A percentile compares a stretch with the other conserved stretches of the same genome.
Conservation (phyloP, 1,139 yeast species). For the Kurtzmaniella quercitrusa region DNA sequence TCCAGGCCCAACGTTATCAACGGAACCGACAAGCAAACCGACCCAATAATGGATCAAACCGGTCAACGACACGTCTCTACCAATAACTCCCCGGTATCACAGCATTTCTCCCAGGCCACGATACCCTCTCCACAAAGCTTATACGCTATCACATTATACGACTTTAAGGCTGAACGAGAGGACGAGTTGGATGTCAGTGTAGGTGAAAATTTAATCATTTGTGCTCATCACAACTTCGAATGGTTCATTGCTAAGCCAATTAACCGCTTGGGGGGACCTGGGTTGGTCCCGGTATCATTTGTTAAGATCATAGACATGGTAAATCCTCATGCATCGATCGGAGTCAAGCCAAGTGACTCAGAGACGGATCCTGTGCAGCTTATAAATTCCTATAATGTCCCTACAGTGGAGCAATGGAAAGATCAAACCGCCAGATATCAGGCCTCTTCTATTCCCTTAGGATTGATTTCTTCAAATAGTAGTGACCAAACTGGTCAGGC, state of each 20-base stretch:
- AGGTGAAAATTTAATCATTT: conserved; percentile 86
- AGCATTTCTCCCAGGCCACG: conserved; percentile 10
- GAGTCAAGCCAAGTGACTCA: conserved; percentile 21
- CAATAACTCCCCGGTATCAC: conserved; percentile 1
- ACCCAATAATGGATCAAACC: conserved; percentile 6
- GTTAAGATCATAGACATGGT: conserved; percentile 81
- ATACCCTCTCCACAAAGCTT: conserved; percentile 26
- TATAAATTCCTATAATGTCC: conserved; percentile 64
- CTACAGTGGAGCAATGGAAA: conserved; percentile 96
- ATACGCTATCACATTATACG: conserved; percentile 57
- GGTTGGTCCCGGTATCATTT: conserved; percentile 87
- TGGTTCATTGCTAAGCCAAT: conserved; percentile 98
- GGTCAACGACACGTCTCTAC: background rate
- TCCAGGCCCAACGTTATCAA: conserved; percentile 31
- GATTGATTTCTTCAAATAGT: conserved; percentile 33
- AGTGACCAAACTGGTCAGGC: background rate
- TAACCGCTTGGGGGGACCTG: conserved; percentile 94
- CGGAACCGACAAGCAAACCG: background rate
- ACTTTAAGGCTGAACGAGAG: conserved; percentile 81
- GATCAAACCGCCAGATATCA: conserved; percentile 85
- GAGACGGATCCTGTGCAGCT: conserved; percentile 28
- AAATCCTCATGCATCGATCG: conserved; percentile 19
- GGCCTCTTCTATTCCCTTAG: conserved; percentile 83
- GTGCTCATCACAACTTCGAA: conserved; percentile 94
- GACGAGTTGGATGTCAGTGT: conserved; percentile 82